Evolutionary conservation across 2,329 filamentous ascomycete genomes (phyloP), one percentile per base, ranked within the genome.

Genomic region (Ascochyta clinopodiicola): DNA sequence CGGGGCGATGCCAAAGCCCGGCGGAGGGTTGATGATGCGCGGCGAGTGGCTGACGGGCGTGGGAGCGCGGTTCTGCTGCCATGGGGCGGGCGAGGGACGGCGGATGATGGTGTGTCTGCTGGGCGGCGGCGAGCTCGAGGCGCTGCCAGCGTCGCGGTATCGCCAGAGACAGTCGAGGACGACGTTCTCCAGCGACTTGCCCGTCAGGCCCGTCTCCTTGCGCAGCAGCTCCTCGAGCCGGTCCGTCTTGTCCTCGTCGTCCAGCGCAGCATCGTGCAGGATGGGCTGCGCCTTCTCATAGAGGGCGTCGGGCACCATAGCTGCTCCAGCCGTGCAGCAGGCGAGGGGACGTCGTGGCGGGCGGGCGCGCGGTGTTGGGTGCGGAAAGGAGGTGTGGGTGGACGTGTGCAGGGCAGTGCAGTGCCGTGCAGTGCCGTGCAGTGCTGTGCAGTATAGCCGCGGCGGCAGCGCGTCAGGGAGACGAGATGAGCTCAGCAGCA

Each of bases 171-270:
- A 90, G 74, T 96, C 92, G 57, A 99, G 82, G 51, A 97, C 88
- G 35, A 90, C 89, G 80, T 97, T 95, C 72, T 98, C 95, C 50
- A 98, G 84, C 21, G 88, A 84, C 62, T 87, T 81, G 56, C 92
- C 94, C 17, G 84, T 85, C 64, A 98, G 81, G 27, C 82, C 84
- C 7, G 92, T 92, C 78, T 93, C 87, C 66, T 87, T 88, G 77
- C 87, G 88, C 68, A 98, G 82, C 48, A 97, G 82, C 63, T 92
- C 90, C 79, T 97, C 93, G 48, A 97, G 82, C 78, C 86, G 90
- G 77, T 98, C 94, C 44, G 91, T 94, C 82, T 95, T 96, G 72
- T 97, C 94, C 78, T 99, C 95, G 61, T 98, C 95, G 68, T 96
- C 91, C 59, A 96, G 82, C 51, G 84, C 82, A 55, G 86, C 80